Percentiles rank a stretch among this genome's conserved stretches.
Conservation (phyloP, 1,284 basidiomycete genomes). For the Phlebopus sp. region DNA sequence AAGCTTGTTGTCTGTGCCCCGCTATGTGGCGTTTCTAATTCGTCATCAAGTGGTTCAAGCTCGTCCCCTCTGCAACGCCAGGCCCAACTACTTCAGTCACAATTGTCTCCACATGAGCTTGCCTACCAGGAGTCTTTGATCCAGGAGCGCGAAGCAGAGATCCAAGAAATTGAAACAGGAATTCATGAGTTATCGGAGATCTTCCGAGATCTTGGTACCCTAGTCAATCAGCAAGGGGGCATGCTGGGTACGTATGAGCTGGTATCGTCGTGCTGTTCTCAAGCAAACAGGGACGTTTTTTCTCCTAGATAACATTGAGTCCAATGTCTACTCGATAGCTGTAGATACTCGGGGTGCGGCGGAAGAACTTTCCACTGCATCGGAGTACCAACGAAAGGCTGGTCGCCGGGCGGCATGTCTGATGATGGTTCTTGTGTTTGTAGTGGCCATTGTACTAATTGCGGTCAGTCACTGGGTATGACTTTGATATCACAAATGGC, state of each 20-base stretch:
- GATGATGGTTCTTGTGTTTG: slow-evolving; percentile 84
- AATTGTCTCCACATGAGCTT: slow-evolving; percentile 85
- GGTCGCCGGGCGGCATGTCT: slow-evolving; percentile 88
- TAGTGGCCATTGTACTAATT: slow-evolving; percentile 86
- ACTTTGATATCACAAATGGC: background rate
- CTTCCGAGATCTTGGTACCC: slow-evolving; percentile 92
- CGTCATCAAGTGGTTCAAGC: slow-evolving; percentile 34
- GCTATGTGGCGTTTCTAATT: slow-evolving; percentile 17
- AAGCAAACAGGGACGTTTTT: background rate
- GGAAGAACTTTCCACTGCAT: slow-evolving; percentile 85
- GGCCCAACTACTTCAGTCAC: slow-evolving; percentile 66
- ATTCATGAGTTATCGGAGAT: slow-evolving; percentile 98
- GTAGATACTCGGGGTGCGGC: slow-evolving; percentile 84
- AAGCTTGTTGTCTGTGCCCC: background rate
- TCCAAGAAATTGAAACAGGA: slow-evolving; percentile 94
- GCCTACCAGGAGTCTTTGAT: slow-evolving; percentile 97
- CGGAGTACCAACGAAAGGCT: slow-evolving; percentile 94
- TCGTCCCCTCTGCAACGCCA: slow-evolving; percentile 57
- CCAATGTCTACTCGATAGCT: slow-evolving; percentile 87
- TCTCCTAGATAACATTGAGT: slow-evolving; percentile 90
- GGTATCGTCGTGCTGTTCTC: background rate
- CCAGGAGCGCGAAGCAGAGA: slow-evolving; percentile 92
- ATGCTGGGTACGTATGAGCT: slow-evolving; percentile 78
- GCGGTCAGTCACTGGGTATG: slow-evolving; percentile 57
- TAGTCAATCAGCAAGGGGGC: slow-evolving; percentile 92